Evolutionary conservation across 768 basidiomycete genomes (phyloP).

Genomic region (Rhizopogon sp.): DNA sequence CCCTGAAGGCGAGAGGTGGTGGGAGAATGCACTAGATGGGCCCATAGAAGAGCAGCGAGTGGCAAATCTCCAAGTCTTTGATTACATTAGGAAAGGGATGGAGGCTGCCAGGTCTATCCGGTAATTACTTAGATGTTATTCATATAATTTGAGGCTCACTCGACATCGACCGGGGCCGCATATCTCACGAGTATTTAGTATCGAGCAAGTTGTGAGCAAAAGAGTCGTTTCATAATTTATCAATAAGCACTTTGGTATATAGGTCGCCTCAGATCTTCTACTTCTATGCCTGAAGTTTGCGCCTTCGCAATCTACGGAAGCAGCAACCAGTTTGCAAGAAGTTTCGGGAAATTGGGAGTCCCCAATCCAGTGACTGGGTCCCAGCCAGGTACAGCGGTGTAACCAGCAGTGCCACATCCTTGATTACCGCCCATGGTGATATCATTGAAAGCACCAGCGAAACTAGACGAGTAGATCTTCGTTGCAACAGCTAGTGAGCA

Average conservation of each 20-base stretch:
- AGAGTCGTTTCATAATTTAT: no score
- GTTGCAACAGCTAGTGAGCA: background rate
- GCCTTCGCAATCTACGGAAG: constrained; percentile 25
- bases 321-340: constrained; percentile 37
- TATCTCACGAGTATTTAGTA: no score
- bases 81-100: constrained; percentile 17
- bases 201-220: no score
- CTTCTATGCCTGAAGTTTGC: background rate
- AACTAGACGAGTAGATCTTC: constrained; percentile 39
- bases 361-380: constrained; percentile 33
- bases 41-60: constrained; percentile 35
- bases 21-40: constrained; percentile 55
- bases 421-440: constrained; percentile 36
- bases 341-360: constrained; percentile 42
- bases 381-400: constrained; percentile 17
- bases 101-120: constrained; percentile 13
- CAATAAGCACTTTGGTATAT: no score
- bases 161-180: constrained; percentile 8
- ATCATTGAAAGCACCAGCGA: constrained; percentile 38
- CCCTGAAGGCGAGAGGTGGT: constrained; percentile 58
- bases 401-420: constrained; percentile 34
- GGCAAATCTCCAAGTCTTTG: constrained; percentile 19
- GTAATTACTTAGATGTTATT: background rate
- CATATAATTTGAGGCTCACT: background rate
- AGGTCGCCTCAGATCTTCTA: background rate